phyloP scores from a whole-genome alignment of 139 green algal genomes.

The Chlorella sp. region DNA sequence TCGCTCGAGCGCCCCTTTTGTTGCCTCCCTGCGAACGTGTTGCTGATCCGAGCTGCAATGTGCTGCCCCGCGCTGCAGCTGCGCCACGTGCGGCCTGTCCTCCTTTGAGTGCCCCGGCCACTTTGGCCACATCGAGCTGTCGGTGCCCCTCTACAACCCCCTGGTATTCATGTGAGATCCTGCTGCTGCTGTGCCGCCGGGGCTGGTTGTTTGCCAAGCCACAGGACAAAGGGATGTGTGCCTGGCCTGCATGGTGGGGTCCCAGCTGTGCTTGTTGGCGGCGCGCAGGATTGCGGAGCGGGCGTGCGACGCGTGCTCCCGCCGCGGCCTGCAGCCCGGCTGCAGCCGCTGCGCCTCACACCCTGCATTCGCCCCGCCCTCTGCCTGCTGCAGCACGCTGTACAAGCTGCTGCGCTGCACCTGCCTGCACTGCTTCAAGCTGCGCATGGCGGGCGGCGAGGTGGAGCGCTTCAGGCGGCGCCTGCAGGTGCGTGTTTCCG shows the following conservation, averaged over 20 bases:
- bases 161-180: conserved; percentile 85
- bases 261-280: no score
- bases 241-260: no score
- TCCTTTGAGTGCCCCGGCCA: conserved; percentile 89
- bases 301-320: no score
- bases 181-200: no score
- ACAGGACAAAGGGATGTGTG: no score
- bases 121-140: conserved; percentile 97
- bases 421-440: conserved; percentile 92
- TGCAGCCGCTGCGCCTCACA: not conserved
- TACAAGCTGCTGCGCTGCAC: conserved; percentile 87
- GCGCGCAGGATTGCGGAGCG: no score
- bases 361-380: not conserved
- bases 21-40: no score
- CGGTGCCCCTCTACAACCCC: conserved; percentile 97
- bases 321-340: no score
- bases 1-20: no score
- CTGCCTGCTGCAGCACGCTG: conserved; percentile 67
- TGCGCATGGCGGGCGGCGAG: conserved; percentile 77
- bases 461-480: conserved; percentile 53
- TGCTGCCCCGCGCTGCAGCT: conserved; percentile 69
- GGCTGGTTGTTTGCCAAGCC: no score
- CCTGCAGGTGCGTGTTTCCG: no score
- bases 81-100: conserved; percentile 85
- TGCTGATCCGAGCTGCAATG: no score